Evolutionary conservation across 495 filamentous ascomycete species (phyloP), one percentile per base, ranked within the genome.

Genomic region (Darksidea phi): DNA sequence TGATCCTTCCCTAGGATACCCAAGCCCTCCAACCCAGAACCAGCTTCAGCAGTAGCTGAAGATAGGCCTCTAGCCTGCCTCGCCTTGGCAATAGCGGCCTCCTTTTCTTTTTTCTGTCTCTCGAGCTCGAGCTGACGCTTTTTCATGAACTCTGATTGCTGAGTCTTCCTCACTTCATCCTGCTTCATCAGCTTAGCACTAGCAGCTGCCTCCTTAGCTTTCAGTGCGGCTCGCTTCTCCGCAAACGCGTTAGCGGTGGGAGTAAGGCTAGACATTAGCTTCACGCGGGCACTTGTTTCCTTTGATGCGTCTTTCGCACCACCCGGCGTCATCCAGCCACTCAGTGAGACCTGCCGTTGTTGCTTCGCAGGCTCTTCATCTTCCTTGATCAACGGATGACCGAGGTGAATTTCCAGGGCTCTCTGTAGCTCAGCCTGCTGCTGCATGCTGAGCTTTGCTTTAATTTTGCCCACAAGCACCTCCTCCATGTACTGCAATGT

Each of bases 1-100:
- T 88, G 88, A 51, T 94, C 91, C 73, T 93, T 95, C 63, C 89
- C 90, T 60, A 82, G 80, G 21, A 91, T 79, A 21, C 90, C 90
- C 63, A 94, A 82, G 46, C 86, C 87, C 57, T 81, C 79, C 18
- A 93, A 73, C 13, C 87, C 90, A 48, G 89, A 93, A 1, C 91
- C 90, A 72, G 89, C 88, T 52, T 88, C 86, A 0, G 79, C 76
- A 38, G 62, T 69, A 41, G 59, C 26, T 83, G 82, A 34, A 79
- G 79, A 48, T 79, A 79, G 55, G 78, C 73, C 28, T 80, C 73
- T 24, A 34, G 70, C 73, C 69, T 76, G 80, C 74, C 84, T 87
- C 11, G 88, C 79, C 50, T 78, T 82, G 1, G 86, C 88, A 63
- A 89, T 77, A 28, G 80, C 81, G 36, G 83, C 84, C 23, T 84